Evolutionary conservation across 371 early-diverging fungal species (phyloP), one percentile per base, ranked within the genome.

Genomic region (Capniomyces stellatus): DNA sequence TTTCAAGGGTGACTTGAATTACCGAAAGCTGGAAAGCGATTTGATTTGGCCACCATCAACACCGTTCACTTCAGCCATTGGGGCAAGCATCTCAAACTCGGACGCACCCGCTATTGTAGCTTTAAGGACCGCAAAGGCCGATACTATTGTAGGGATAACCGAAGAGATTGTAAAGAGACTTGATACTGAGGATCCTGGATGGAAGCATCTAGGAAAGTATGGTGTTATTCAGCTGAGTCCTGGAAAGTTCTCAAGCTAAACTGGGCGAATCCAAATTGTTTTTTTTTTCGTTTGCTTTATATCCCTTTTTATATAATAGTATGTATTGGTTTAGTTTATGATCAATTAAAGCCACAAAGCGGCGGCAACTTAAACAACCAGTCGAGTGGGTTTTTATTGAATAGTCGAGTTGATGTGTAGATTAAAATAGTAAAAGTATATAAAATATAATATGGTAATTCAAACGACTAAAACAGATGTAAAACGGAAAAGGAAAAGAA

Each of bases 1-100:
- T 18, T 93, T 89, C 63, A 96, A 96, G 65, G 97, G 97, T 29
- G 97, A 96, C 59, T 63, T 96, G 58, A 96, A 96, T 71, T 96
- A 85, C 65, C 76, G 97, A 54, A 96, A 96, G 63, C 70, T 91
- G 19, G 79, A 84, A 2, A 87, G 85, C 67, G 92, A 92, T 59
- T 82, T 83, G 62, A 70, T 79, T 27, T 93, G 90, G 87, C 77
- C 79, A 0, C 68, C 75, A 0, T 78, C 80, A 0, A 89, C 89
- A 1, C 76, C 86, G 1, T 91, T 96, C 60, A 61, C 48, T 27
- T 75, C 77, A 10, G 91, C 91, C 0, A 79, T 92, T 54, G 94
- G 94, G 0, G 73, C 78, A 1, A 59, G 79, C 29, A 63, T 73
- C 43, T 74, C 68, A 31, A 47, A 60, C 1, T 49, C 51, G 31